Percentiles rank a stretch among this genome's conserved stretches.
These are phyloP conservation scores for Telfairia occidentalis DNA, from an alignment of 331 rosid species.

Conservation along the genomic window DNA sequence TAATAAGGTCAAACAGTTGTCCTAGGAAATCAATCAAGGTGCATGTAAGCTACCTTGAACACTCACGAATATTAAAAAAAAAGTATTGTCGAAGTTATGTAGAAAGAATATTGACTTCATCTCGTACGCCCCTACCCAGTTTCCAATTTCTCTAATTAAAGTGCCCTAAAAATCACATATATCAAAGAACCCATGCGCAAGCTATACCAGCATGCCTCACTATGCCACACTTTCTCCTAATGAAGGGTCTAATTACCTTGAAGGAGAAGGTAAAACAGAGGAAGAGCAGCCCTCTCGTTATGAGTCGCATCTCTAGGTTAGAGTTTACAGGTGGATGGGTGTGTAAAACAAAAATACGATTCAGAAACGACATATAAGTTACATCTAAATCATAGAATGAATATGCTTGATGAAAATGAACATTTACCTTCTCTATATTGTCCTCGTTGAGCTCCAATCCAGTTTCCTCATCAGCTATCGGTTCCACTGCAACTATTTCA, in stretches of 20 bases:
- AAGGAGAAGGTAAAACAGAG: background rate
- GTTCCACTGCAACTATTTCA: slow-evolving; percentile 85
- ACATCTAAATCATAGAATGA: background rate
- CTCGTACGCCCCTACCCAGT: no score
- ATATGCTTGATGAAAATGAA: background rate
- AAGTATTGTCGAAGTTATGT: background rate
- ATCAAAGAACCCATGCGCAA: background rate
- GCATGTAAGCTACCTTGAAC: no score
- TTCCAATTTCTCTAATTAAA: background rate
- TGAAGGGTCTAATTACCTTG: background rate
- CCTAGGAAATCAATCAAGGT: no score
- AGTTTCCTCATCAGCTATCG: slow-evolving; percentile 62
- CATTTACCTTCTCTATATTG: slow-evolving; percentile 59
- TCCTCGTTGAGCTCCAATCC: slow-evolving; percentile 79
- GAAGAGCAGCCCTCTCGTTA: background rate
- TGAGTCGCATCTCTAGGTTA: background rate
- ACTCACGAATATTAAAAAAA: no score
- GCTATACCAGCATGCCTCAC: background rate
- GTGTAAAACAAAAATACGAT: background rate
- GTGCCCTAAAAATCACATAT: background rate
- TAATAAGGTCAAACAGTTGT: no score
- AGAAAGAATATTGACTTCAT: background rate
- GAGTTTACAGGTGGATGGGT: background rate
- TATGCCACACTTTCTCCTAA: background rate
- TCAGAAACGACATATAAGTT: background rate